Base-by-base conservation (phyloP, 768 basidiomycete genomes). In the Hericium erinaceus region DNA sequence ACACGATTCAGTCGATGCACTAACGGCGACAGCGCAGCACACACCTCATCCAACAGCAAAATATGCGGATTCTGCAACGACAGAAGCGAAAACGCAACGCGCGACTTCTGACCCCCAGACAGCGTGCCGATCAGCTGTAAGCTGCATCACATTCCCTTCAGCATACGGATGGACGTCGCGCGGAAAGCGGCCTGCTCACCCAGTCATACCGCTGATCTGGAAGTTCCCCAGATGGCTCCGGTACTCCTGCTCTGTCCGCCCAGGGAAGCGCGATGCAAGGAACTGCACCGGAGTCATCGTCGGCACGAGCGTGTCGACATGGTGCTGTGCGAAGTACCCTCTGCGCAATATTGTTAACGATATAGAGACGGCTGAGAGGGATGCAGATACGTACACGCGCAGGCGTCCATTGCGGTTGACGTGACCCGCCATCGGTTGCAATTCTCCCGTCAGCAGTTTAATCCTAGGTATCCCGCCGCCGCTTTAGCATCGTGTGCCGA, bases 131-230 rank as follows among this genome's bases (percentile, higher is more conserved):
- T 98, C 59, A 80, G 73, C 67, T 98, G 95, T 63, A 98, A 70
- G 37, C 87, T 89, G 53, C 11, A 50, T 8, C 24, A 11, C 1
- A 26, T 16, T 57, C 28, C 55, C 33, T 28, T 26, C 46, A 50
- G 48, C 37, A 7, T 18, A 54, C 38, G 22, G 24, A 52, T 56
- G 39, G 48, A 39, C 37, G 22, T 28, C 57, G 44, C 12, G 20
- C 15, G 10, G 37, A 41, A 28, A 39, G 6, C 9, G 5, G 28
- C 44, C 3, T 37, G 66, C 75, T 39, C 53, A 88, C 89, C 91
- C 89, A 1, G 94, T 95, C 83, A 95, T 86, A 46, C 94, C 93
- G 59, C 91, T 97, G 65, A 98, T 95, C 65, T 97, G 95, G 75
- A 98, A 97, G 58, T 95, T 93, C 6, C 95, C 97, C 12, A 99